Evolutionary conservation across 805 yeast genomes (phyloP), one percentile per base, ranked within the genome.

Genomic region (Starmerella tilneyi): DNA sequence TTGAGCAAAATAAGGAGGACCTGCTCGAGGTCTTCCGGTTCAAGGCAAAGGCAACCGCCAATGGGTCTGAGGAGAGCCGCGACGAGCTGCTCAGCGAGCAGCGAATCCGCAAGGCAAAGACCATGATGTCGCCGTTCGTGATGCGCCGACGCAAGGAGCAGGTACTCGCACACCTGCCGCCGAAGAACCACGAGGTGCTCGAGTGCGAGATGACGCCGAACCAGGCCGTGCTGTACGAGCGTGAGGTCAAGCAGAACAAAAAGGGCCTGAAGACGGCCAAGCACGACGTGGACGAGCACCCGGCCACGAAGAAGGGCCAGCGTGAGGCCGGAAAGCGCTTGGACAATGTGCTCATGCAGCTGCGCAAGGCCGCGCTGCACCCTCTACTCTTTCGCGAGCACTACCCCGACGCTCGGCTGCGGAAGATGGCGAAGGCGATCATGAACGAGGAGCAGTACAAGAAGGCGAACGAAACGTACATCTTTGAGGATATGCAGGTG

Each of bases 51-150:
- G 83, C 94, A 1, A 72, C 75, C 13, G 66, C 68, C 21, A 58
- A 65, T 3, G 54, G 50, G 26, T 43, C 41, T 9, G 53, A 42
- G 21, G 46, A 51, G 43, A 43, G 46, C 43, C 60, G 57, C 56
- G 51, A 50, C 58, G 60, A 45, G 54, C 69, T 92, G 34, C 66
- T 92, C 32, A 84, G 96, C 0, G 82, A 81, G 53, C 94, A 89
- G 64, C 94, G 98, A 0, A 86, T 92, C 50, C 73, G 78, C 27
- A 83, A 86, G 59, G 99, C 99, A 3, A 85, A 84, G 61, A 81
- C 92, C 5, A 89, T 92, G 96, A 89, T 92, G 97, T 82, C 94
- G 2, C 99, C 99, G 4, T 92, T 92, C 66, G 89, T 92, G 8
- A 68, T 92, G 57, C 74, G 99, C 63, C 78, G 99, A 61, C 81